Base-by-base conservation (phyloP, 352 stramenopile genomes). In the Phytopythium delawarense region DNA sequence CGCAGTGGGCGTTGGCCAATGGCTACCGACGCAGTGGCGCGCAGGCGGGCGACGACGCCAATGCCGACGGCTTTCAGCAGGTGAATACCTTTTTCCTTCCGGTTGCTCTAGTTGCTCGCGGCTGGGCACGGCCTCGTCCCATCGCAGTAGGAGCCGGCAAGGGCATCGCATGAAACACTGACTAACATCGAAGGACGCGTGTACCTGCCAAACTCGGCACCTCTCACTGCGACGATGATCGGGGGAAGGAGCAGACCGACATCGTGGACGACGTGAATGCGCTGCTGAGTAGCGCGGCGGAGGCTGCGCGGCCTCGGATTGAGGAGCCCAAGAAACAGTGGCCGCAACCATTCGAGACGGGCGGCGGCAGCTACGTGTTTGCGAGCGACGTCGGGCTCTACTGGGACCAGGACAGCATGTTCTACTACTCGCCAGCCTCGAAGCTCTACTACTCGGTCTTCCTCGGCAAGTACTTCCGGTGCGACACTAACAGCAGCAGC, bases 321-420 rank as follows among this genome's bases (percentile, higher is more conserved):
- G 69, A 89, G 58, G 74, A 88, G 63, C 87, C 87, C 20, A 88
- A 83, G 74, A 95, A 95, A 60, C 65, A 66, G 57, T 95, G 84
- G 78, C 87, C 87, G 34, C 63, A 67, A 30, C 83, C 84, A 30
- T 95, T 95, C 53, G 87, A 95, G 68, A 88, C 77, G 13, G 84
- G 64, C 16, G 87, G 87, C 5, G 87, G 84, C 18, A 89, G 79
- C 64, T 95, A 92, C 44, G 69, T 91, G 13, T 95, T 79, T 58
- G 72, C 65, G 20, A 87, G 71, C 42, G 80, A 91, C 32, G 74
- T 64, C 62, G 84, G 87, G 0, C 69, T 95, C 48, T 94, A 92
- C 60, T 95, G 87, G 64, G 81, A 95, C 56, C 65, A 70, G 1
- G 79, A 94, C 64, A 93, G 81, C 61, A 84, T 91, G 83, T 95